A percentile compares a stretch with the other conserved stretches of the same genome.
phyloP scores from a whole-genome alignment of 208 protist genomes.

The Leptomonas seymouri region DNA sequence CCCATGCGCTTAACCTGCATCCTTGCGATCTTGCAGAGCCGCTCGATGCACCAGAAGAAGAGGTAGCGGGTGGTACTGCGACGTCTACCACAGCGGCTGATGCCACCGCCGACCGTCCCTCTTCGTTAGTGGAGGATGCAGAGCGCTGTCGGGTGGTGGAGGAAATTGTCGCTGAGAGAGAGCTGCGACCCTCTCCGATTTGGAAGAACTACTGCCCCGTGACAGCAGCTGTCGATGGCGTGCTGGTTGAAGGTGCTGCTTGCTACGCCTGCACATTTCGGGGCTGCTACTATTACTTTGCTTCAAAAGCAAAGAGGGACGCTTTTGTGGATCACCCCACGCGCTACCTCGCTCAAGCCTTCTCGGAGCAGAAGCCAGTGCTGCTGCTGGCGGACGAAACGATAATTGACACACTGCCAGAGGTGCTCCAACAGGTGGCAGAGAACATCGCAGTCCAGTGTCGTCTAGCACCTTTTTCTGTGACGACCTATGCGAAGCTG shows the following conservation, averaged over 20 bases:
- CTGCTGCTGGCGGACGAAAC: conserved; percentile 59
- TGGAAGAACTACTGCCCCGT: conserved; percentile 90
- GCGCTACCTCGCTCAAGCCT: conserved; percentile 48
- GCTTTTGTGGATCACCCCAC: conserved; percentile 69
- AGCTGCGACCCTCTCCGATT: conserved; percentile 33
- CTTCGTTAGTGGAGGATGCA: conserved; percentile 46
- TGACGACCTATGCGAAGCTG: conserved; percentile 9
- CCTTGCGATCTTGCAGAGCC: conserved; percentile 37
- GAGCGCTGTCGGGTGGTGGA: conserved; percentile 34
- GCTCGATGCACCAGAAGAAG: background rate
- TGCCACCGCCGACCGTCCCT: background rate
- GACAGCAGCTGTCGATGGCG: conserved; percentile 59
- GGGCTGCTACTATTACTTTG: conserved; percentile 60
- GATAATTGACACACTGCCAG: conserved; percentile 14
- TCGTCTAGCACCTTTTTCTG: conserved; percentile 16
- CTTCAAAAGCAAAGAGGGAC: conserved; percentile 50
- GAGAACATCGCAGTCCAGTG: conserved; percentile 8
- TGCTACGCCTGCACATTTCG: conserved; percentile 71
- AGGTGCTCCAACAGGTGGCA: conserved; percentile 16
- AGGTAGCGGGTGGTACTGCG: background rate
- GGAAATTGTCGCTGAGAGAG: conserved; percentile 37
- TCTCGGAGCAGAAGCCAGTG: conserved; percentile 41
- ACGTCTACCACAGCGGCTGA: background rate
- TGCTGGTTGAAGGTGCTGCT: conserved; percentile 75
- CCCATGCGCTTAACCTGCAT: conserved; percentile 47